Percentiles rank a stretch among this genome's conserved stretches.
Conservation (phyloP, 2,329 filamentous ascomycete species). For the Fusarium annulatum region DNA sequence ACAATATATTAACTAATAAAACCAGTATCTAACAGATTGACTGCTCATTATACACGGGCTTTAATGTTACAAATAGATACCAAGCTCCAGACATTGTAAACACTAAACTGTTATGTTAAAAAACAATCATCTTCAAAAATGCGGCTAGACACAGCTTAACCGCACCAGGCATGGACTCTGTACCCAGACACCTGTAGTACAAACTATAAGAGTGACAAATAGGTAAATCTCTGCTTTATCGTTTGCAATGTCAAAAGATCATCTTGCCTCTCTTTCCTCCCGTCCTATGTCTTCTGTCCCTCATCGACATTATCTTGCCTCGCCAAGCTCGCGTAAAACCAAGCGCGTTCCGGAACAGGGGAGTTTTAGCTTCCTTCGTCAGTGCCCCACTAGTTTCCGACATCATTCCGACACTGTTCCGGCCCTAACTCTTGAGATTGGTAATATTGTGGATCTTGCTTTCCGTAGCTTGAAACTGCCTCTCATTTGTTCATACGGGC, state of each 20-base stretch:
- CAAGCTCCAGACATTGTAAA: fast-evolving
- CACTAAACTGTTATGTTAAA: too few relatives aligned
- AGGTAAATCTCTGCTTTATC: too few relatives aligned
- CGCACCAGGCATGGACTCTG: fast-evolving
- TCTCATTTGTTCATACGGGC: not conserved
- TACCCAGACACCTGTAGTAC: fast-evolving
- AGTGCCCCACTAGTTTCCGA: not conserved
- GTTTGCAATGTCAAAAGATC: not conserved
- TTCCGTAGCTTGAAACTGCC: not conserved
- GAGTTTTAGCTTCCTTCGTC: not conserved
- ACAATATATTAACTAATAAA: not conserved
- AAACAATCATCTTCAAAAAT: fast-evolving
- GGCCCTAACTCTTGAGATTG: not conserved
- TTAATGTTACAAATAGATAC: fast-evolving
- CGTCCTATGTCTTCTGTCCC: too few relatives aligned
- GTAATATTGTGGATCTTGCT: not conserved
- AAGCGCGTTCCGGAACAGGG: not conserved
- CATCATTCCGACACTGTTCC: not conserved
- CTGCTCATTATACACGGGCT: fast-evolving
- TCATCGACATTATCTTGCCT: not conserved
- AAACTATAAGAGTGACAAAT: not conserved
- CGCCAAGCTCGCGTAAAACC: not conserved
- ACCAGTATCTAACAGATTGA: fast-evolving
- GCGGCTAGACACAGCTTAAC: fast-evolving
- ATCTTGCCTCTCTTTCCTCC: not conserved